phyloP scores from a whole-genome alignment of 2,329 filamentous ascomycete species.

The Tolypocladium nubicola region DNA sequence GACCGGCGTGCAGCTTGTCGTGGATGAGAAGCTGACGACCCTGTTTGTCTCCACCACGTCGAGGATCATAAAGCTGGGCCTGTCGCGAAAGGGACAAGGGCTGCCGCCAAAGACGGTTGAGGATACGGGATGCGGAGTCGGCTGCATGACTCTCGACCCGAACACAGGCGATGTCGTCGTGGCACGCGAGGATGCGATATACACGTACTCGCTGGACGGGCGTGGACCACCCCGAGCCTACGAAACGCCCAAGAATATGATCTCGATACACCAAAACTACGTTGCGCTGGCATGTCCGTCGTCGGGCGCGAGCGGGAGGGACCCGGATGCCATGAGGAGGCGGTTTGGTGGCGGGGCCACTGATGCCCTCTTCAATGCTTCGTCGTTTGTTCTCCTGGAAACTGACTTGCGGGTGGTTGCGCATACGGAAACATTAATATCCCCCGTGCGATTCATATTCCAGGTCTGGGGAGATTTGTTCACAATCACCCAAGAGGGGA shows the following conservation, averaged over 20 bases:
- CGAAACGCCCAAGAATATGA: constrained; percentile 77
- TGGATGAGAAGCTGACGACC: constrained; percentile 53
- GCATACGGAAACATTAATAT: constrained; percentile 75
- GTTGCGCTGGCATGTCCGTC: constrained; percentile 77
- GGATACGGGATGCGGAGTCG: constrained; percentile 81
- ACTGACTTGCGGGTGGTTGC: constrained; percentile 83
- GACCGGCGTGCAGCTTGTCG: constrained; percentile 73
- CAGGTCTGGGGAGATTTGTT: constrained; percentile 87
- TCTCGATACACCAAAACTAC: constrained; percentile 75
- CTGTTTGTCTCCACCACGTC: constrained; percentile 89
- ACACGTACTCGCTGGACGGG: constrained; percentile 80
- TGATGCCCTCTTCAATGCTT: constrained; percentile 75
- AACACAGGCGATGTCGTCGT: constrained; percentile 77
- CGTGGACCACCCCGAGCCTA: constrained; percentile 83
- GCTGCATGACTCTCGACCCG: constrained; percentile 84
- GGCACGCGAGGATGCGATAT: constrained; percentile 90
- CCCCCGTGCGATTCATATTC: constrained; percentile 70
- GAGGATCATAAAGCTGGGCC: constrained; percentile 74
- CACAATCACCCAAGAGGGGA: constrained; percentile 83
- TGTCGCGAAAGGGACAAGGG: constrained; percentile 81
- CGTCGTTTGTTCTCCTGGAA: constrained; percentile 84
- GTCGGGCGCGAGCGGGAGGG: constrained; percentile 37
- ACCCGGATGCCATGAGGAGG: constrained; percentile 52
- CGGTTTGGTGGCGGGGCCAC: constrained; percentile 60
- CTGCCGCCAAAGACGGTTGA: constrained; percentile 82